A percentile compares a stretch with the other conserved stretches of the same genome.
Evolutionary conservation across 768 basidiomycete genomes (phyloP).

Genomic region (Paxillus rubicundulus): DNA sequence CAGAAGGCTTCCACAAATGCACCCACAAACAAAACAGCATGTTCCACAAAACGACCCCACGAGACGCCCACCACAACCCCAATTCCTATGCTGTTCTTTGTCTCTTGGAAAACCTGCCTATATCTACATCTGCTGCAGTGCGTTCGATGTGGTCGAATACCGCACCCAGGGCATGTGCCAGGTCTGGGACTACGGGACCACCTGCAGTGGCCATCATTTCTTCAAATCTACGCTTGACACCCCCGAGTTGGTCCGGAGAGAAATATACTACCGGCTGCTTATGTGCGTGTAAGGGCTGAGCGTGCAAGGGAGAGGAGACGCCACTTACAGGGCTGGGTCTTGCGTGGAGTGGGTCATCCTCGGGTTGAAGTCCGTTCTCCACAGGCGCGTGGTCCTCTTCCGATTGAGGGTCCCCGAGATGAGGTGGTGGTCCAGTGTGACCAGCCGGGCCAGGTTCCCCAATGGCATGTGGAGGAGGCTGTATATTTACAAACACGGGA

Average conservation of each 20-base stretch:
- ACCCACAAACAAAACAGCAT: background rate
- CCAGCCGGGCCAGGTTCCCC: constrained; percentile 18
- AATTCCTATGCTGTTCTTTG: constrained; percentile 19
- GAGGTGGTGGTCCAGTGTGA: constrained; percentile 13
- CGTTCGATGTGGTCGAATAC: constrained; percentile 35
- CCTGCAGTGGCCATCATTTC: constrained; percentile 30
- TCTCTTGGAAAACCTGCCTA: constrained; percentile 25
- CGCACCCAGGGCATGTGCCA: constrained; percentile 31
- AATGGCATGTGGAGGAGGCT: constrained; percentile 19
- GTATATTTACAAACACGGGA: constrained; percentile 22
- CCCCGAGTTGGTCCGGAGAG: constrained; percentile 30
- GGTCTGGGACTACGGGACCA: constrained; percentile 30
- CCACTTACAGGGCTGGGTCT: constrained; percentile 16
- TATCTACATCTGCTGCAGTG: constrained; percentile 26
- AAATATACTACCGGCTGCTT: constrained; percentile 29
- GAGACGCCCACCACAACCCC: background rate
- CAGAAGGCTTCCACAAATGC: background rate
- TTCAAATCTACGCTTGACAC: constrained; percentile 31
- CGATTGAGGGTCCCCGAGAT: constrained; percentile 9
- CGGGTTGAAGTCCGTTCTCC: constrained; percentile 15
- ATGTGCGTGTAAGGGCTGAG: background rate
- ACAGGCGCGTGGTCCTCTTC: constrained; percentile 15
- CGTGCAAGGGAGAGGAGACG: background rate
- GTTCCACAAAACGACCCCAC: background rate
- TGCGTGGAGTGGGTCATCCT: constrained; percentile 18